Evolutionary conservation across 805 yeast species (phyloP).

Genomic region (Myxozyma melibiosi): DNA sequence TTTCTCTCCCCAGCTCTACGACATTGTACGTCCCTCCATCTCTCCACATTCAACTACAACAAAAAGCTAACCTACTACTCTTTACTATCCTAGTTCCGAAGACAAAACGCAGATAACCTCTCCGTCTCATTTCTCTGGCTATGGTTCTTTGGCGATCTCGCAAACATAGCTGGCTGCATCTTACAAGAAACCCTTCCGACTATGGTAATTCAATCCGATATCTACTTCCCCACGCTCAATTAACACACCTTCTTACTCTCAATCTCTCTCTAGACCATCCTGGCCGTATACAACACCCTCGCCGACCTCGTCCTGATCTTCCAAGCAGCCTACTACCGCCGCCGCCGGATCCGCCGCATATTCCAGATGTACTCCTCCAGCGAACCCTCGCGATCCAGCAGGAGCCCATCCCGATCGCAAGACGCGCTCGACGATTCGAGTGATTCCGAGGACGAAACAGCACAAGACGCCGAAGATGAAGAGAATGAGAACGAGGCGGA

Average conservation of each 20-base stretch:
- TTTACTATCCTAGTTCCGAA: conserved; percentile 49
- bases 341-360: conserved; percentile 58
- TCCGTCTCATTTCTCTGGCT: conserved; percentile 81
- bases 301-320: conserved; percentile 83
- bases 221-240: background rate
- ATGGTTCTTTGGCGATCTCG: conserved; percentile 93
- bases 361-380: conserved; percentile 68
- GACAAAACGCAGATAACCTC: conserved; percentile 88
- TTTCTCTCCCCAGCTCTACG: conserved; percentile 95
- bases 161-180: conserved; percentile 88
- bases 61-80: background rate
- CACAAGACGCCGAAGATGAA: conserved; percentile 12
- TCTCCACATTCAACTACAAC: background rate
- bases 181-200: conserved; percentile 91
- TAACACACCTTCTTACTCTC: background rate
- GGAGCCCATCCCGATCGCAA: conserved; percentile 58
- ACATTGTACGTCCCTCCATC: conserved; percentile 51
- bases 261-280: conserved; percentile 49
- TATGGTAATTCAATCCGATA: conserved; percentile 51
- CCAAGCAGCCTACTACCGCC: conserved; percentile 81
- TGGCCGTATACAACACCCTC: conserved; percentile 88
- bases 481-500: conserved; percentile 9
- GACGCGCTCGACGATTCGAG: background rate
- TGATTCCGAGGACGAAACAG: conserved; percentile 25
- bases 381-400: conserved; percentile 71